Conservation (phyloP, 2,329 filamentous ascomycete genomes). For the Xylariaceae sp. region DNA sequence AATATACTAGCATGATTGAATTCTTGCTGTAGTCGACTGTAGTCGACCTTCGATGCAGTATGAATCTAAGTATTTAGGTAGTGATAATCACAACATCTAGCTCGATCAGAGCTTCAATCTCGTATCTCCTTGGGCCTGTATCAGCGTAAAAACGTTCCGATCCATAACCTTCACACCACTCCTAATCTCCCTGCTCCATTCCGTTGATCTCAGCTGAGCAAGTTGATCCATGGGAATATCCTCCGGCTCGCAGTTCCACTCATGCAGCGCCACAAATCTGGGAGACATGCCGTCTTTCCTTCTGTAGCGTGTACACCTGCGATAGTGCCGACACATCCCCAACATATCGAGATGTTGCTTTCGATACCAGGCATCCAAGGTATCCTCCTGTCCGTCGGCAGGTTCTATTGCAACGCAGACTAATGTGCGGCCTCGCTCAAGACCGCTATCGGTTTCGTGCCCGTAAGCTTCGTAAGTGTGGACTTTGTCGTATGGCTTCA, state of each 20-base stretch:
- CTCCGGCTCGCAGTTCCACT: constrained; percentile 4
- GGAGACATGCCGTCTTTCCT: constrained; percentile 2
- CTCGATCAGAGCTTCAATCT: background rate
- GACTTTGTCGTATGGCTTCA: constrained; percentile 6
- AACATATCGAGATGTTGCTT: constrained; percentile 3
- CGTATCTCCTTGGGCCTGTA: constrained; percentile 4
- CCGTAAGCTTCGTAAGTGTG: constrained; percentile 4
- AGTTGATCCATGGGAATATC: background rate
- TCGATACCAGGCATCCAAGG: constrained; percentile 8
- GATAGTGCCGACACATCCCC: background rate
- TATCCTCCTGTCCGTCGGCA: background rate
- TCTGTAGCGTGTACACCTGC: constrained; percentile 7
- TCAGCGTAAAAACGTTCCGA: constrained; percentile 2
- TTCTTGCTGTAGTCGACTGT: too few species aligned
- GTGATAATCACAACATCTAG: too few species aligned
- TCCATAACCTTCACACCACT: background rate
- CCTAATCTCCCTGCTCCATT: background rate
- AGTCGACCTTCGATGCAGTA: too few species aligned
- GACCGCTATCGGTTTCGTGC: background rate
- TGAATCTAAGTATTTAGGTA: background rate
- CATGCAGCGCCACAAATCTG: constrained; percentile 6
- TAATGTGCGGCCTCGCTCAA: background rate
- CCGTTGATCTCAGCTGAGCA: background rate
- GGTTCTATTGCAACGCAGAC: constrained; percentile 6
- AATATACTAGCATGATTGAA: too few species aligned